A percentile compares a stretch with the other conserved stretches of the same genome.
These are phyloP conservation scores for Coemansia sp. DNA, from an alignment of 192 early-diverging fungal species.

Conservation along the genomic window DNA sequence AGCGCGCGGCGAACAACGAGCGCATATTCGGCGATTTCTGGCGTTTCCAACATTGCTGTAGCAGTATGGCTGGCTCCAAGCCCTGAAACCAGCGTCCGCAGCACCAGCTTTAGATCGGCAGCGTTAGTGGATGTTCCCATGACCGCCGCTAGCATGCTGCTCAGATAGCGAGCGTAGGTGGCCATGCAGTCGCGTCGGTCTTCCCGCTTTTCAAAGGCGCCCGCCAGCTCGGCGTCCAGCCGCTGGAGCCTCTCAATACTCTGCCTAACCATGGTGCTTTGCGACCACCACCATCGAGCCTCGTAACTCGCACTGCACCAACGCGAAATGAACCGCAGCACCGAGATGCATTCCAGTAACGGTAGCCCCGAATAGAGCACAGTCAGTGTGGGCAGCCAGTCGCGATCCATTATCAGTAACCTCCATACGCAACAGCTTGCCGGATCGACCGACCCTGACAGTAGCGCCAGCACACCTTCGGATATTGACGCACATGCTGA, in stretches of 20 bases:
- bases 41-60: neutral
- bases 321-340: slow-evolving; percentile 18
- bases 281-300: slow-evolving; percentile 31
- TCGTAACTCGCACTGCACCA: slow-evolving; percentile 25
- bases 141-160: slow-evolving; percentile 15
- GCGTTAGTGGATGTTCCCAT: slow-evolving; percentile 22
- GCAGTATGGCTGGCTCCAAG: neutral
- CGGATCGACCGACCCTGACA: slow-evolving; percentile 18
- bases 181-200: slow-evolving; percentile 2
- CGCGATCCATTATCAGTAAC: slow-evolving; percentile 9
- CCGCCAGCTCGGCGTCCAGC: slow-evolving; percentile 9
- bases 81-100: slow-evolving; percentile 26
- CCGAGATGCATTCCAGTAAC: slow-evolving; percentile 7
- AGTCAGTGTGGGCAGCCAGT: slow-evolving; percentile 24
- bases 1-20: slow-evolving; percentile 13
- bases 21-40: slow-evolving; percentile 17
- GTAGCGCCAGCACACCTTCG: slow-evolving; percentile 23
- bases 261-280: slow-evolving; percentile 26
- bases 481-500: slow-evolving; percentile 11
- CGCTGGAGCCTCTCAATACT: slow-evolving; percentile 26
- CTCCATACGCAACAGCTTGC: slow-evolving; percentile 2
- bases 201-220: neutral
- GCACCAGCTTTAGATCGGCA: slow-evolving; percentile 24
- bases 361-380: slow-evolving; percentile 7
- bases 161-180: slow-evolving; percentile 10